phyloP scores from a whole-genome alignment of 768 basidiomycete species.

The Mycena chlorophos region DNA sequence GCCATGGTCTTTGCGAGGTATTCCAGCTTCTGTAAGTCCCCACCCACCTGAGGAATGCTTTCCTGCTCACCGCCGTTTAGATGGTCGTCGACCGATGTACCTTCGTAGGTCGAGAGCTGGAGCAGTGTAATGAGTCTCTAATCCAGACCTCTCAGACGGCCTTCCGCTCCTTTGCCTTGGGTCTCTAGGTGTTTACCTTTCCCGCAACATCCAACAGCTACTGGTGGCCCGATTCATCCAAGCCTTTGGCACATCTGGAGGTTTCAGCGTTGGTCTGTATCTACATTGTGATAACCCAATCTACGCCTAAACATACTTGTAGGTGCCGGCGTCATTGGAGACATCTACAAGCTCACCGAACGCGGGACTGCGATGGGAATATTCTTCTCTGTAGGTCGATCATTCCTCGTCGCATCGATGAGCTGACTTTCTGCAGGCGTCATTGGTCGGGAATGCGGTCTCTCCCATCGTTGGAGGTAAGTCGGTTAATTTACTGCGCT shows the following conservation, averaged over 20 bases:
- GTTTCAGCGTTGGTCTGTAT: constrained; percentile 17
- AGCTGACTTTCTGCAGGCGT: constrained; percentile 30
- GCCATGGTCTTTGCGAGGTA: constrained; percentile 54
- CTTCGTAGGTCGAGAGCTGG: constrained; percentile 23
- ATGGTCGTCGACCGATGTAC: constrained; percentile 54
- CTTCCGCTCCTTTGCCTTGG: constrained; percentile 50
- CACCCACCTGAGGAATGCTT: not conserved
- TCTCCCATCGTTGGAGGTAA: constrained; percentile 44
- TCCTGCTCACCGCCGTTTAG: constrained; percentile 25
- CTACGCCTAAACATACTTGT: constrained; percentile 24
- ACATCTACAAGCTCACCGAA: constrained; percentile 51
- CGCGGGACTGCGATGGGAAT: constrained; percentile 51
- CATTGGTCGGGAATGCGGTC: constrained; percentile 43
- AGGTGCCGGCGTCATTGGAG: constrained; percentile 47
- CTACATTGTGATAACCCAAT: not conserved
- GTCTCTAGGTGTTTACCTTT: constrained; percentile 48
- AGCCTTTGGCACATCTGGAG: constrained; percentile 51
- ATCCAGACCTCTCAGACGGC: constrained; percentile 26
- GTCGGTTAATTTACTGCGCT: not conserved
- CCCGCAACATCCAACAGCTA: constrained; percentile 37
- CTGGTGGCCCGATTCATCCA: constrained; percentile 56
- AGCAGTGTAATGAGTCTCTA: not conserved
- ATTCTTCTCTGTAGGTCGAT: constrained; percentile 39
- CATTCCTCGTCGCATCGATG: not conserved
- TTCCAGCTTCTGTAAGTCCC: constrained; percentile 45